A percentile compares a stretch with the other conserved stretches of the same genome.
phyloP scores from a whole-genome alignment of 148 eudicot genomes.

The Amaranthus hypochondriacus region DNA sequence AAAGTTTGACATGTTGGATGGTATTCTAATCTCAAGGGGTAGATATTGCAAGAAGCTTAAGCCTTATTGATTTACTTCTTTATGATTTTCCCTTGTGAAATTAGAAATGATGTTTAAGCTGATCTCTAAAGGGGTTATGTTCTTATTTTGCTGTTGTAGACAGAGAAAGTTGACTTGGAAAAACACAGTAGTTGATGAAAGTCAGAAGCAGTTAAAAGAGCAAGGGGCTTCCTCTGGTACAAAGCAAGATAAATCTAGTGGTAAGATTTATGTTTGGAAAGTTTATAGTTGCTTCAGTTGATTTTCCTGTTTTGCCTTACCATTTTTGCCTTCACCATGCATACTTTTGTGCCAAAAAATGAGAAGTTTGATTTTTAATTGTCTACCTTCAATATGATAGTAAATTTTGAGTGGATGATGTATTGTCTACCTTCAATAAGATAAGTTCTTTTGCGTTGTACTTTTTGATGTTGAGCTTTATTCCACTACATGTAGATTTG shows the following conservation, averaged over 20 bases:
- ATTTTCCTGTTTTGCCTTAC: not conserved
- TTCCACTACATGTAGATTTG: not conserved
- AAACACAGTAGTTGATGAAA: slow-evolving; percentile 95
- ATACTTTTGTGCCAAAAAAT: not conserved
- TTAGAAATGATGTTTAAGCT: not conserved
- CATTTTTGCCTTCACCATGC: not conserved
- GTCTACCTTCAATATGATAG: not conserved
- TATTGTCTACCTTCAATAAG: not conserved
- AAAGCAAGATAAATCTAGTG: slow-evolving; percentile 75
- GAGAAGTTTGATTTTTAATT: not conserved
- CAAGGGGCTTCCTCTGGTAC: slow-evolving; percentile 46
- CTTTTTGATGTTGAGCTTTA: not conserved
- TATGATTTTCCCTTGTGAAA: not conserved
- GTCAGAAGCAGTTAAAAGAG: slow-evolving; percentile 75
- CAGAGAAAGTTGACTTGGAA: slow-evolving; percentile 95
- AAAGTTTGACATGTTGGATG: slow-evolving; percentile 1
- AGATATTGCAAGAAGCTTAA: not conserved
- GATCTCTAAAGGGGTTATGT: slow-evolving; percentile 1
- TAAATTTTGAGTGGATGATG: not conserved
- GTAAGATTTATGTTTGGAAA: slow-evolving; percentile 32
- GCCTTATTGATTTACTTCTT: slow-evolving; percentile 3
- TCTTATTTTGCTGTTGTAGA: slow-evolving; percentile 34
- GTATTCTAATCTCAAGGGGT: not conserved
- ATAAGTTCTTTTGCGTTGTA: not conserved
- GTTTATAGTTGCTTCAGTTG: not conserved